Evolutionary conservation across 306 rosid species (phyloP).

Genomic region (Cotoneaster glaucophyllus): DNA sequence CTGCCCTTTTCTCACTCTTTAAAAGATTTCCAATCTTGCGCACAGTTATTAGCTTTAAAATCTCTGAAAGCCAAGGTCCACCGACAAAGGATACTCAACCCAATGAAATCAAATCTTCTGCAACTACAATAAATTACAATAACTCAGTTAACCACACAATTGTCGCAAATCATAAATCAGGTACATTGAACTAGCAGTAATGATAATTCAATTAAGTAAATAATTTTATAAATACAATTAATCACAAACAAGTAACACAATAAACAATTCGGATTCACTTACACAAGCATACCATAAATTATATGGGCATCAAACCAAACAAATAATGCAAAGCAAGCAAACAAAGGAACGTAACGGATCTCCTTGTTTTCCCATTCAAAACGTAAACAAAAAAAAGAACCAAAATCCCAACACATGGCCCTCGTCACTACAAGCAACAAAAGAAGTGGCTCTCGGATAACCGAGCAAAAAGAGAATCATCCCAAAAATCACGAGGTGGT

Average conservation of each 20-base stretch:
- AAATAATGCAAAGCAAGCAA: not conserved
- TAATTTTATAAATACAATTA: slow-evolving; percentile 4
- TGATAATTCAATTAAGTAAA: not conserved
- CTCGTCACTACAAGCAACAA: not conserved
- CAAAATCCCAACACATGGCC: not conserved
- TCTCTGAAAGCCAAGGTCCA: not conserved
- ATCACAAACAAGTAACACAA: not conserved
- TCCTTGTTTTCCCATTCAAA: not conserved
- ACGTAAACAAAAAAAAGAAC: not conserved
- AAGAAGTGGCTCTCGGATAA: not conserved
- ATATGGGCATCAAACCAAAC: not conserved
- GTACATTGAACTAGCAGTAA: slow-evolving; percentile 10
- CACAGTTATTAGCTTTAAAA: not conserved
- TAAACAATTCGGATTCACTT: not conserved
- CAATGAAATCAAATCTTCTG: not conserved
- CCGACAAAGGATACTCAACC: not conserved
- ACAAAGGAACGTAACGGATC: not conserved
- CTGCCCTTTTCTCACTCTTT: not conserved
- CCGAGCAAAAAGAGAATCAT: not conserved
- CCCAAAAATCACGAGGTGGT: not conserved
- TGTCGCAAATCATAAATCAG: not conserved
- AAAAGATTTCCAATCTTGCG: not conserved
- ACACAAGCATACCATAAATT: not conserved
- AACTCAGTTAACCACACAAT: not conserved
- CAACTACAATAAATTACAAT: slow-evolving; percentile 1